Evolutionary conservation across 2,329 filamentous ascomycete species (phyloP), one percentile per base, ranked within the genome.

Genomic region (Aspergillus cejpii): DNA sequence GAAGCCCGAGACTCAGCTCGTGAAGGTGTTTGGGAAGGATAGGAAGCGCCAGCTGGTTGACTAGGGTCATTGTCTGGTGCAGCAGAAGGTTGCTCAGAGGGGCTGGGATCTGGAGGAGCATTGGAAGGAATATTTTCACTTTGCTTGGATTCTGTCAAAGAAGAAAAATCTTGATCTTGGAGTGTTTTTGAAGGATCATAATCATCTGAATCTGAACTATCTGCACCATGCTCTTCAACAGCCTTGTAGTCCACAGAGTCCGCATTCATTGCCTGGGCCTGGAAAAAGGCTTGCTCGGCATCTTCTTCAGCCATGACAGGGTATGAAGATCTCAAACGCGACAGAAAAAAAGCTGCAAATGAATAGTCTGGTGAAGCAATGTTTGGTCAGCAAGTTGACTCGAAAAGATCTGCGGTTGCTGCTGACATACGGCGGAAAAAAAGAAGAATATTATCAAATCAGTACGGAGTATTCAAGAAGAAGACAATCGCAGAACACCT

Each of bases 201-300:
- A 65, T 78, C 80, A 66, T 78, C 73, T 59, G 75, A 73, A 60
- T 72, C 71, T 58, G 69, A 74, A 66, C 73, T 73, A 67, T 74
- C 74, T 68, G 74, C 65, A 62, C 66, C 71, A 64, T 75, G 72
- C 61, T 69, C 72, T 74, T 75, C 79, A 54, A 71, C 62, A 63
- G 61, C 64, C 60, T 68, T 68, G 52, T 59, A 55, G 49, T 58
- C 49, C 52, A 61, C 57, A 54, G 60, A 63, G 33, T 67, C 63
- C 46, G 64, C 63, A 54, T 72, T 69, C 54, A 65, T 61, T 44
- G 64, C 57, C 64, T 78, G 73, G 33, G 72, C 70, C 55, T 71
- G 64, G 48, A 77, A 71, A 56, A 77, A 77, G 50, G 74, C 74
- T 48, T 71, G 65, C 62, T 78, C 75, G 47, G 72, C 68, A 56